These are phyloP conservation scores for Aquilaria malaccensis DNA, from an alignment of 345 rosid genomes.

Conservation along the genomic window DNA sequence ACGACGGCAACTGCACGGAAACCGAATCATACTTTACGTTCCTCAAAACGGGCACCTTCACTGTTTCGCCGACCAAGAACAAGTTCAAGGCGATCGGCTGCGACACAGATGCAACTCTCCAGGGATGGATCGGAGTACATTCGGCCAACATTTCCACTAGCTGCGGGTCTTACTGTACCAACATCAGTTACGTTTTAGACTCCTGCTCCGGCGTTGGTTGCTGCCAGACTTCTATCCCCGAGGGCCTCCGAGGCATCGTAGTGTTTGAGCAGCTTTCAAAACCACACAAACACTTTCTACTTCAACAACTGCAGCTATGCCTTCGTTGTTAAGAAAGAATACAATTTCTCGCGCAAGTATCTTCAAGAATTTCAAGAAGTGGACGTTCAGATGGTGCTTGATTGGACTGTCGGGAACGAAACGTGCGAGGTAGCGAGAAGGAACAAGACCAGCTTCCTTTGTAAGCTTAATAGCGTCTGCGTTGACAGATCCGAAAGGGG, in stretches of 20 bases:
- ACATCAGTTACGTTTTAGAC: background rate
- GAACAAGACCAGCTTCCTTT: background rate
- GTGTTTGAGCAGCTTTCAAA: background rate
- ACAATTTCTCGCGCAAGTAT: background rate
- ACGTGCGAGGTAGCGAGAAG: conserved; percentile 13
- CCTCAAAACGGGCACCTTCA: background rate
- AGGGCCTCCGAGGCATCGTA: too few species aligned
- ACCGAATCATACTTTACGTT: too few species aligned
- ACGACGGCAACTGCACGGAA: too few species aligned
- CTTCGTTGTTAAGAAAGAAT: conserved; percentile 15
- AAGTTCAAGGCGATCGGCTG: conserved; percentile 7
- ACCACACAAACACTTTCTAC: background rate
- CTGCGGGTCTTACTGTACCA: too few species aligned
- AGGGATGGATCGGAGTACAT: too few species aligned
- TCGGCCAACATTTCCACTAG: too few species aligned
- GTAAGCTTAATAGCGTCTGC: background rate
- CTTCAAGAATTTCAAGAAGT: conserved; percentile 6
- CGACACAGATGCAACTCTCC: background rate
- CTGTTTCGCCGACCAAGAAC: background rate
- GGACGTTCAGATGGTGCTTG: conserved; percentile 13
- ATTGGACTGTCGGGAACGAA: conserved; percentile 15
- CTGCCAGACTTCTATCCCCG: conserved; percentile 11
- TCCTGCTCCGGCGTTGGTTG: conserved; percentile 14
- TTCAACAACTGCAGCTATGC: conserved; percentile 27
- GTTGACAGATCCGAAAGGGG: background rate